Evolutionary conservation across 1,284 basidiomycete genomes (phyloP).

Genomic region (Ustilago sp.): DNA sequence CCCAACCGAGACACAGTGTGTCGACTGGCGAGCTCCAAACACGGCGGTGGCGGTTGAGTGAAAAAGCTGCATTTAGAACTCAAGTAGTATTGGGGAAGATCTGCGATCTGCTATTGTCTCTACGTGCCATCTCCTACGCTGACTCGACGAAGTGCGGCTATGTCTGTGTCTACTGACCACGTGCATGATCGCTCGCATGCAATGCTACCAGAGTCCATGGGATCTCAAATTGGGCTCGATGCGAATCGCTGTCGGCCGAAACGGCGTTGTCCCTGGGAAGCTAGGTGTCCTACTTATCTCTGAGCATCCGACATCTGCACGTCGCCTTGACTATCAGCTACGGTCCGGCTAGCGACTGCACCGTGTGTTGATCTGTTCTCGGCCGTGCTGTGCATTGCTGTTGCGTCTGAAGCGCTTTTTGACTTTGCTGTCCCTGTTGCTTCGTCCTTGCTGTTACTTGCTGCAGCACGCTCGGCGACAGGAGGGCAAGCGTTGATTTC

Average conservation of each 20-base stretch:
- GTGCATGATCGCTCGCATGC: neutral
- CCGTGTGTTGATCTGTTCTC: slow-evolving; percentile 7
- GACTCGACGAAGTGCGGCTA: neutral
- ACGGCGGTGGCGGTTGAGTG: neutral
- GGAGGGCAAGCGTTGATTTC: slow-evolving; percentile 1
- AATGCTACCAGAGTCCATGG: neutral
- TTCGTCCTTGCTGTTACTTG: neutral
- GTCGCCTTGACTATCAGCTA: slow-evolving; percentile 31
- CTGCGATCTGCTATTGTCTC: neutral
- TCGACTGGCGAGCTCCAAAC: neutral
- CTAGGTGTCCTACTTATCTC: neutral
- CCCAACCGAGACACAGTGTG: neutral
- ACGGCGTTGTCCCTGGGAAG: neutral
- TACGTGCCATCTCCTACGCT: neutral
- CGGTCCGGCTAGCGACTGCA: neutral
- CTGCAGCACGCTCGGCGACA: neutral
- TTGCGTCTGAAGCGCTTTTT: neutral
- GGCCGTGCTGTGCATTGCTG: neutral
- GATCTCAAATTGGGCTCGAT: neutral
- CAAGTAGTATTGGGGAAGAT: neutral
- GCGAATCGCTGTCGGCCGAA: neutral
- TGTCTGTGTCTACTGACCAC: neutral
- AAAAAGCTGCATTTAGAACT: neutral
- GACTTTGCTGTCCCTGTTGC: neutral
- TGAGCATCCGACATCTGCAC: slow-evolving; percentile 40